Conservation (phyloP, 2,329 filamentous ascomycete species). For the Pseudogymnoascus pannorum region DNA sequence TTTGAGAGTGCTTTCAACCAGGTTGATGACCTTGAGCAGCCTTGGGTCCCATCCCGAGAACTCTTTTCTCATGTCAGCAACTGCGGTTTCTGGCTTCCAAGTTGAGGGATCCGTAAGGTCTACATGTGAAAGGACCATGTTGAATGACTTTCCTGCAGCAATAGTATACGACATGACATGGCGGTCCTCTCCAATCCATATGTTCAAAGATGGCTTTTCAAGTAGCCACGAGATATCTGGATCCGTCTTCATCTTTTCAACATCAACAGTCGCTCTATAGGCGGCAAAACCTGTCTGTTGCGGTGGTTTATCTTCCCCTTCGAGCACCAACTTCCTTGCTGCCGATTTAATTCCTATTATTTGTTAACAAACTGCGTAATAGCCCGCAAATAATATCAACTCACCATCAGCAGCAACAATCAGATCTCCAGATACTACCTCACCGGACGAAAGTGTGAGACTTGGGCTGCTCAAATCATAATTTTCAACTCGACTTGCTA, state of each 20-base stretch:
- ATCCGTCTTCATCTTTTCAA: slow-evolving; percentile 30
- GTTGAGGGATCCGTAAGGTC: slow-evolving; percentile 31
- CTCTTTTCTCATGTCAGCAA: slow-evolving; percentile 30
- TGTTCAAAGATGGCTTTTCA: slow-evolving; percentile 29
- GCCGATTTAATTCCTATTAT: slow-evolving; percentile 27
- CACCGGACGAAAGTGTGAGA: slow-evolving; percentile 22
- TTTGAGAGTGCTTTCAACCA: slow-evolving; percentile 28
- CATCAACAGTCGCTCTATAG: slow-evolving; percentile 36
- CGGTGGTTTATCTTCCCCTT: slow-evolving; percentile 26
- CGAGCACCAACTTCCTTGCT: slow-evolving; percentile 19
- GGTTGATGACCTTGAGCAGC: slow-evolving; percentile 30
- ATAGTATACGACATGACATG: slow-evolving; percentile 42
- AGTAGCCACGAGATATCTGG: slow-evolving; percentile 34
- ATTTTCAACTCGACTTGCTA: slow-evolving; percentile 19
- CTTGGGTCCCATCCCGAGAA: slow-evolving; percentile 32
- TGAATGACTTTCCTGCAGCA: slow-evolving; percentile 35
- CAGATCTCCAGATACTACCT: slow-evolving; percentile 25
- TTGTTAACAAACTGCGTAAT: background rate
- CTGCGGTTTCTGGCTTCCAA: slow-evolving; percentile 24
- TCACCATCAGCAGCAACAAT: slow-evolving; percentile 33
- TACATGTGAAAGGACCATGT: slow-evolving; percentile 39
- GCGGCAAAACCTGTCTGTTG: slow-evolving; percentile 33
- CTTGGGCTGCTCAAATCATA: slow-evolving; percentile 21
- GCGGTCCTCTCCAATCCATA: slow-evolving; percentile 35
- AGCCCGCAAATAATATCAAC: background rate